phyloP scores from a whole-genome alignment of 768 basidiomycete species.

The Auriscalpium microsporum region DNA sequence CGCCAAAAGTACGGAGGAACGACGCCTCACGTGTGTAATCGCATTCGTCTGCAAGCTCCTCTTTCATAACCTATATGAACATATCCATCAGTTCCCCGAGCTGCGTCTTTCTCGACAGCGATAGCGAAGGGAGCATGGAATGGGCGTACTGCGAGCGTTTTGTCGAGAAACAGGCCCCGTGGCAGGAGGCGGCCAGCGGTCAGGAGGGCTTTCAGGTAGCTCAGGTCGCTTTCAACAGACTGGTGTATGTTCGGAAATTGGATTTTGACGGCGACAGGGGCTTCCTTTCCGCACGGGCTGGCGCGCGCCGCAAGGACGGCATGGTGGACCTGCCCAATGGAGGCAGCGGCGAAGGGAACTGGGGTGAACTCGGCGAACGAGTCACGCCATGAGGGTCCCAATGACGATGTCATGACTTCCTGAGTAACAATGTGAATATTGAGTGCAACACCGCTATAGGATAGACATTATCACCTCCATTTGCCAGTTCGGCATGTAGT shows the following conservation, averaged over 20 bases:
- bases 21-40: conserved; percentile 79
- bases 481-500: conserved; percentile 99
- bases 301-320: conserved; percentile 49
- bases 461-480: conserved; percentile 59
- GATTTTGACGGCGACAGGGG: conserved; percentile 73
- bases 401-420: conserved; percentile 66
- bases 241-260: conserved; percentile 90
- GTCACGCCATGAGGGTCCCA: conserved; percentile 67
- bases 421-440: conserved; percentile 15
- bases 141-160: conserved; percentile 60
- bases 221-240: conserved; percentile 82
- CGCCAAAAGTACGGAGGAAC: conserved; percentile 55
- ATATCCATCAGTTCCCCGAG: neutral
- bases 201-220: conserved; percentile 76
- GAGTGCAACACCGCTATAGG: too few relatives aligned
- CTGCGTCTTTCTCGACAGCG: neutral
- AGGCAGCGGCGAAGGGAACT: conserved; percentile 89
- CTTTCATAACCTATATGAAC: conserved; percentile 65
- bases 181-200: conserved; percentile 78
- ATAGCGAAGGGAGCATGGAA: neutral
- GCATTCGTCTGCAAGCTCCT: conserved; percentile 89
- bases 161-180: conserved; percentile 82
- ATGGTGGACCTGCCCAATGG: conserved; percentile 91
- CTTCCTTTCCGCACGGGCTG: conserved; percentile 47
- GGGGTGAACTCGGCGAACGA: conserved; percentile 72